These are phyloP conservation scores for Trichosporon ovoides DNA, from an alignment of 1,284 basidiomycete genomes.

Conservation along the genomic window DNA sequence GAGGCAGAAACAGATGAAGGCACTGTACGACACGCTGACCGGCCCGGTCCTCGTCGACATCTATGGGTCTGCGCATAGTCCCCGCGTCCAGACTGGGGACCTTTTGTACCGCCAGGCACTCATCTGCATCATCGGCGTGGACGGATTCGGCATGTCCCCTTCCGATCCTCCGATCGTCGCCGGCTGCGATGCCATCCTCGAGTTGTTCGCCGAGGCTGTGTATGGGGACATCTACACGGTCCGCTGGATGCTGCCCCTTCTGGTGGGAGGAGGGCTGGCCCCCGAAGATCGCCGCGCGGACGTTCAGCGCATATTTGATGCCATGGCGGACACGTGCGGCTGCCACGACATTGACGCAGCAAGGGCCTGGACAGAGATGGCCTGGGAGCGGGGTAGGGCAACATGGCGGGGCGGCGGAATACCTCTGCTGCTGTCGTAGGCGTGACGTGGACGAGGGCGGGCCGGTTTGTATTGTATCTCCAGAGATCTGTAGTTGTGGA, in stretches of 20 bases:
- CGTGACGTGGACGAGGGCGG: neutral
- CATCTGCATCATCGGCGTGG: conserved; percentile 10
- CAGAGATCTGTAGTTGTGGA: too few species aligned
- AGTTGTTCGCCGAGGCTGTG: conserved; percentile 14
- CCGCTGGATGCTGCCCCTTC: conserved; percentile 15
- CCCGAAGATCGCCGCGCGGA: conserved; percentile 5
- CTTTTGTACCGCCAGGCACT: conserved; percentile 12
- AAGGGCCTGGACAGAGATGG: conserved; percentile 5
- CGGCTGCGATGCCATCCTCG: conserved; percentile 13
- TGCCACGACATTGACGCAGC: conserved; percentile 13
- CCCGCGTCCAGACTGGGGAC: conserved; percentile 15
- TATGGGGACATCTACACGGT: conserved; percentile 14
- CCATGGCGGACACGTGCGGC: conserved; percentile 15
- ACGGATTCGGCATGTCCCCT: conserved; percentile 7
- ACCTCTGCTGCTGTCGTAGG: neutral
- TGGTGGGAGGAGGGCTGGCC: conserved; percentile 7
- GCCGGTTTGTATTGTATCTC: too few species aligned
- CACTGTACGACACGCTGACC: conserved; percentile 8
- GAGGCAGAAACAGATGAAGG: neutral
- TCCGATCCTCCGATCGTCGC: conserved; percentile 5
- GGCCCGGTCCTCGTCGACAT: conserved; percentile 9
- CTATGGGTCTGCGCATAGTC: conserved; percentile 12
- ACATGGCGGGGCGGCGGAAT: neutral
- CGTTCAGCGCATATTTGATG: conserved; percentile 10
- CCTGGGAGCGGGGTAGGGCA: conserved; percentile 5